phyloP scores from a whole-genome alignment of 768 basidiomycete genomes.

The Trametes cubensis region DNA sequence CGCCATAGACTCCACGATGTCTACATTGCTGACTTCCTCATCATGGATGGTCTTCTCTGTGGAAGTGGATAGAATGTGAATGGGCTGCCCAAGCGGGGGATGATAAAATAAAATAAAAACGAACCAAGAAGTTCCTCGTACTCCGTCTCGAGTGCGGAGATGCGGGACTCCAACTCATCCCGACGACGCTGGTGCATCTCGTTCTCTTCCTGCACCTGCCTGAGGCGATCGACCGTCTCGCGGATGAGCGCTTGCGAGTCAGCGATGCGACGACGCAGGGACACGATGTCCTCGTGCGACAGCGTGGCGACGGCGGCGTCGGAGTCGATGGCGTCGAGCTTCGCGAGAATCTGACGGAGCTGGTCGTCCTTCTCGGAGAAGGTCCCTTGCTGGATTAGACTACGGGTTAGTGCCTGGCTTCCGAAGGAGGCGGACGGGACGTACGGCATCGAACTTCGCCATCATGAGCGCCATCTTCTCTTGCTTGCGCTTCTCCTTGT shows the following conservation, averaged over 20 bases:
- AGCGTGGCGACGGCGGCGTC: constrained; percentile 55
- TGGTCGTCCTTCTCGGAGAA: constrained; percentile 97
- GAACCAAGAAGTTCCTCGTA: constrained; percentile 95
- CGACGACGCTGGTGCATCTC: constrained; percentile 80
- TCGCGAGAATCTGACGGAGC: constrained; percentile 78
- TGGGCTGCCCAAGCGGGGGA: not conserved
- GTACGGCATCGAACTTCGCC: constrained; percentile 95
- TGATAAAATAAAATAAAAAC: constrained; percentile 25
- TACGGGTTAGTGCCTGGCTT: not conserved
- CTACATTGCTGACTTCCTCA: constrained; percentile 83
- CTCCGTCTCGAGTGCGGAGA: constrained; percentile 83
- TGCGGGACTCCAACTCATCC: constrained; percentile 85
- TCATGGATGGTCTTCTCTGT: constrained; percentile 91
- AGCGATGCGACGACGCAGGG: constrained; percentile 84
- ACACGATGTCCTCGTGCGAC: constrained; percentile 74
- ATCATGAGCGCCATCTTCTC: constrained; percentile 99
- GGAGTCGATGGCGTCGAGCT: constrained; percentile 81
- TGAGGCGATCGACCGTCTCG: constrained; percentile 86
- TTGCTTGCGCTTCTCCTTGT: constrained; percentile 98
- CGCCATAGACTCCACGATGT: constrained; percentile 79
- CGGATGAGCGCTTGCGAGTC: constrained; percentile 86
- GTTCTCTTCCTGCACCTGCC: constrained; percentile 91
- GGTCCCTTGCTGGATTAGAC: constrained; percentile 68
- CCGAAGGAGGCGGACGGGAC: constrained; percentile 33
- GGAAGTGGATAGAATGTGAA: not conserved